Base-by-base conservation (phyloP, 306 rosid genomes). In the Quercus cerris region DNA sequence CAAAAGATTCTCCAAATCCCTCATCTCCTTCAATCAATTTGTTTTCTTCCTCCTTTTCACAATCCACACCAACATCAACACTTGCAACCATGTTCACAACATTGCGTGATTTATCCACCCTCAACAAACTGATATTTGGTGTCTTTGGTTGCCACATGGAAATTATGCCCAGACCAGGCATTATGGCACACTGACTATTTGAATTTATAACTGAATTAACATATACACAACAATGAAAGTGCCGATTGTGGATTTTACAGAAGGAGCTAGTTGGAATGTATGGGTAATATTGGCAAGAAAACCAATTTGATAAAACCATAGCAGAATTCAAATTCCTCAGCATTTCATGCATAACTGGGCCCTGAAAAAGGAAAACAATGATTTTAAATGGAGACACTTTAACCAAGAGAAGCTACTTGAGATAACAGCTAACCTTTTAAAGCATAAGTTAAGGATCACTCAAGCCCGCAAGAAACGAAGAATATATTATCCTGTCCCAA, bases 221-320 rank as follows among this genome's bases (percentile, higher is more conserved):
- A 17, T 52, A n/a, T 23, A 71, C 30, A 75, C 74, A 33, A 61
- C 27, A 46, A 56, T 14, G 38, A 77, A 80, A 80, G 74, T 55
- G 77, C 58, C 19, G 74, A 56, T 14, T 52, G 63, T 70, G 31
- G 70, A 56, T 46, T 77, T 74, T 74, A 75, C 56, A 75, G n/a
- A 74, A 30, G 71, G 66, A 82, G 79, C 80, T 67, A 73, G 33
- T 19, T 28, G 86, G 81, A 22, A 58, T 75, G 66, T 73, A 78
- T 14, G 81, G 78, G 25, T 86, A 83, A 73, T 75, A 80, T 41
- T 73, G 83, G 75, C 70, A 85, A 87, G 38, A 75, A 71, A 84
- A 83, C 80, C 84, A 80, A 85, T 58, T 74, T 46, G 85, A 73
- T n/a, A 79, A 51, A 68, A 76, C 28, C 73, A 51, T 58, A 35